A percentile compares a stretch with the other conserved stretches of the same genome.
phyloP scores from a whole-genome alignment of 73 alveolate species.

The Stentor coeruleus region DNA sequence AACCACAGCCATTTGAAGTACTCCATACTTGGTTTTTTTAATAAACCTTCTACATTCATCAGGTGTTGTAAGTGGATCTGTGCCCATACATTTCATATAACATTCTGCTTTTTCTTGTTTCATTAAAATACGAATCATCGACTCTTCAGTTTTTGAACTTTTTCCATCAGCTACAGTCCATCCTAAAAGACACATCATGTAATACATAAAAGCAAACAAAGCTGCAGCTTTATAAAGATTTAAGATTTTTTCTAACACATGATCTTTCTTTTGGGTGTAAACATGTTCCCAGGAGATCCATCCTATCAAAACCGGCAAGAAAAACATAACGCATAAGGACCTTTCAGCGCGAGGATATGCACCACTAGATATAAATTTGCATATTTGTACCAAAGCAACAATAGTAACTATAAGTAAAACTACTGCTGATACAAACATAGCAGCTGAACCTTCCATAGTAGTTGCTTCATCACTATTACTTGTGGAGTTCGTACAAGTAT shows the following conservation, averaged over 20 bases:
- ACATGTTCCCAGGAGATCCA: not conserved
- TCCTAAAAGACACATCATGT: conserved; percentile 1
- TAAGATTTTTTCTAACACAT: not conserved
- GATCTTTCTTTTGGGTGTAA: not conserved
- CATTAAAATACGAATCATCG: not conserved
- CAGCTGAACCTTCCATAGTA: conserved; percentile 3
- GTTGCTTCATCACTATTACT: not conserved
- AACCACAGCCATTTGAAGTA: conserved; percentile 5
- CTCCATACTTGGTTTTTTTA: not conserved
- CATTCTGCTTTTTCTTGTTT: not conserved
- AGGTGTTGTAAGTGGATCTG: conserved; percentile 8
- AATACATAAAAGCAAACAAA: not conserved
- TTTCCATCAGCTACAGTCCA: not conserved
- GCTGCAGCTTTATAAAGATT: conserved; percentile 9
- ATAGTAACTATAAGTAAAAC: not conserved
- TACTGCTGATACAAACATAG: conserved; percentile 11
- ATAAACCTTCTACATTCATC: not conserved
- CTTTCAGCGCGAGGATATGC: not conserved
- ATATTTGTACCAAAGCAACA: not conserved
- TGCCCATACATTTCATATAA: not conserved
- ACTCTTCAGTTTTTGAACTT: not conserved
- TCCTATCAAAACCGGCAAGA: conserved; percentile 11
- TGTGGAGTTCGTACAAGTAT: too few relatives aligned
- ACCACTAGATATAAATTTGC: not conserved
- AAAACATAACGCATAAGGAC: not conserved